Percentiles rank a stretch among this genome's conserved stretches.
These are phyloP conservation scores for Pistacia integerrima DNA, from an alignment of 345 rosid genomes.

Conservation along the genomic window DNA sequence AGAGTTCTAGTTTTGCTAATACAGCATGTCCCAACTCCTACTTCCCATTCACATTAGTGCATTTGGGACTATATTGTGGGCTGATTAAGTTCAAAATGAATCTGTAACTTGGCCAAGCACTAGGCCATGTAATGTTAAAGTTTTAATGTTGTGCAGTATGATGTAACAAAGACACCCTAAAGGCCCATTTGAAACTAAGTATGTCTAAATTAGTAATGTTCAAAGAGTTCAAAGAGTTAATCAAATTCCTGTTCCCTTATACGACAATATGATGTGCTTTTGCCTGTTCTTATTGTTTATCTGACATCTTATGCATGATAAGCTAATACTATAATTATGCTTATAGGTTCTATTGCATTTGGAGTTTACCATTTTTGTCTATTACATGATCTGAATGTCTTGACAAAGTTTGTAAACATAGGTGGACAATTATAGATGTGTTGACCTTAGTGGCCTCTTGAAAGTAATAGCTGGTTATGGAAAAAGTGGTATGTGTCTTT, in stretches of 20 bases:
- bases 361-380: not conserved
- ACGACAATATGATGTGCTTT: not conserved
- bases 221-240: not conserved
- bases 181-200: not conserved
- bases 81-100: too few species aligned
- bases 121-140: too few species aligned
- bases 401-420: slow-evolving; percentile 15
- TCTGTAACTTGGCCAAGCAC: too few species aligned
- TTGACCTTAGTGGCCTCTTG: slow-evolving; percentile 61
- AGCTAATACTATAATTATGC: not conserved
- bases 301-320: slow-evolving; percentile 1
- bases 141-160: too few species aligned
- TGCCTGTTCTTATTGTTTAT: not conserved
- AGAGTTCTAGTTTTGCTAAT: too few species aligned
- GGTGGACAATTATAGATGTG: slow-evolving; percentile 58
- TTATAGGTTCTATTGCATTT: not conserved
- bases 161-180: too few species aligned
- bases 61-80: too few species aligned
- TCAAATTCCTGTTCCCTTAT: not conserved
- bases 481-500: slow-evolving; percentile 41
- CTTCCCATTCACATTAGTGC: too few species aligned
- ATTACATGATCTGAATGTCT: not conserved
- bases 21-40: too few species aligned
- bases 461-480: slow-evolving; percentile 65
- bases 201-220: too few species aligned